phyloP scores from a whole-genome alignment of 352 stramenopile species.

The Pythium grandisporangium region DNA sequence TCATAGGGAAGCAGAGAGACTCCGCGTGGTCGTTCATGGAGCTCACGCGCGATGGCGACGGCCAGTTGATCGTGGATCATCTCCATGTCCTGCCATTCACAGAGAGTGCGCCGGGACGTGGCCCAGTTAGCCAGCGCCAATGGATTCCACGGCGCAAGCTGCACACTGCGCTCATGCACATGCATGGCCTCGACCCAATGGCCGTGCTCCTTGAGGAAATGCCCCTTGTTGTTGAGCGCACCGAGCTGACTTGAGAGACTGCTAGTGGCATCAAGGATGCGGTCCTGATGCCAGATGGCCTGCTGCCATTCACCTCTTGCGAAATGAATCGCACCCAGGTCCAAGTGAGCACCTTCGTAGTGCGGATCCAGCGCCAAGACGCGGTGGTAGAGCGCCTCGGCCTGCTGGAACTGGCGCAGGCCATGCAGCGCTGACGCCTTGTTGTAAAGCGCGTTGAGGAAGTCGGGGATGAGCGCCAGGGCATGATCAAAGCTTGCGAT shows the following conservation, averaged over 20 bases:
- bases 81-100: slow-evolving; percentile 45
- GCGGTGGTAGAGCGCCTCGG: slow-evolving; percentile 22
- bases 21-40: slow-evolving; percentile 1
- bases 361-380: slow-evolving; percentile 32
- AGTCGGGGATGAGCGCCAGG: slow-evolving; percentile 19
- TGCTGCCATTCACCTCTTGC: slow-evolving; percentile 19
- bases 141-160: slow-evolving; percentile 17
- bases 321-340: slow-evolving; percentile 48
- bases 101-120: slow-evolving; percentile 40
- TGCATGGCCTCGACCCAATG: slow-evolving; percentile 24
- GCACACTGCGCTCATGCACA: slow-evolving; percentile 30
- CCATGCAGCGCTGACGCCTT: slow-evolving; percentile 49
- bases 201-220: slow-evolving; percentile 49
- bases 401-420: slow-evolving; percentile 22
- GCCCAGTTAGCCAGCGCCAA: slow-evolving; percentile 41
- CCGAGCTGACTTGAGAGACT: slow-evolving; percentile 8
- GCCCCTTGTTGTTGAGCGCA: slow-evolving; percentile 65
- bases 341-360: slow-evolving; percentile 32
- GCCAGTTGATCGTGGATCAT: slow-evolving; percentile 36
- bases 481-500: slow-evolving; percentile 56
- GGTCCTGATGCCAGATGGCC: slow-evolving; percentile 37
- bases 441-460: slow-evolving; percentile 52
- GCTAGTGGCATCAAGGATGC: slow-evolving; percentile 14
- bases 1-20: slow-evolving; percentile 59
- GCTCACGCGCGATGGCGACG: slow-evolving; percentile 6